phyloP scores from a whole-genome alignment of 805 yeast genomes.

The Yamadazyma akitaensis region DNA sequence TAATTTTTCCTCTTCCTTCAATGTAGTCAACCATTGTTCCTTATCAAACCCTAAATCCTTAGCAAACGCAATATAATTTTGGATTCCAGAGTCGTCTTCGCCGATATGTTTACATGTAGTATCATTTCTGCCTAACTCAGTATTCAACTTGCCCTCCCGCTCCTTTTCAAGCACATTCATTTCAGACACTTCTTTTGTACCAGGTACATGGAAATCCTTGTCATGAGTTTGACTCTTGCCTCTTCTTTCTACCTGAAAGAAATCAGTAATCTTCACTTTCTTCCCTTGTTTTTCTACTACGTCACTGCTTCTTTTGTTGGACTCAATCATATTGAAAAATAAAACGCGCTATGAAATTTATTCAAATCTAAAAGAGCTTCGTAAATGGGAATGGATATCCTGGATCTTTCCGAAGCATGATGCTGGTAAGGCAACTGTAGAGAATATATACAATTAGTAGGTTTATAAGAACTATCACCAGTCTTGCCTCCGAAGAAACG shows the following conservation, averaged over 20 bases:
- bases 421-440: slow-evolving; percentile 43
- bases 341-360: slow-evolving; percentile 17
- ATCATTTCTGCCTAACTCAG: no score
- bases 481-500: slow-evolving; percentile 15
- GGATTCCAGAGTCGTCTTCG: background rate
- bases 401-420: slow-evolving; percentile 44
- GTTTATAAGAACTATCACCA: slow-evolving; percentile 17
- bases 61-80: slow-evolving; percentile 8
- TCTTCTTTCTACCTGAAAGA: slow-evolving; percentile 9
- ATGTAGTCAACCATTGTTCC: slow-evolving; percentile 45
- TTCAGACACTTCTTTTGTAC: background rate
- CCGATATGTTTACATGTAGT: background rate
- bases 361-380: slow-evolving; percentile 17
- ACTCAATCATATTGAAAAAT: slow-evolving; percentile 1
- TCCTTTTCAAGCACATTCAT: background rate
- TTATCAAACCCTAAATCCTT: slow-evolving; percentile 41
- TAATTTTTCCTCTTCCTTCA: slow-evolving; percentile 45
- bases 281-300: background rate
- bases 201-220: background rate
- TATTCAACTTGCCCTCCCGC: background rate
- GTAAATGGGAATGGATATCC: slow-evolving; percentile 45
- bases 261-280: slow-evolving; percentile 15
- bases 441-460: slow-evolving; percentile 31
- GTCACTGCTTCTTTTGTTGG: background rate
- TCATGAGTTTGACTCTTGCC: no score